A percentile compares a stretch with the other conserved stretches of the same genome.
These are phyloP conservation scores for Paraleonurus japonicus DNA, from an alignment of 257 asterid genomes.

Conservation along the genomic window DNA sequence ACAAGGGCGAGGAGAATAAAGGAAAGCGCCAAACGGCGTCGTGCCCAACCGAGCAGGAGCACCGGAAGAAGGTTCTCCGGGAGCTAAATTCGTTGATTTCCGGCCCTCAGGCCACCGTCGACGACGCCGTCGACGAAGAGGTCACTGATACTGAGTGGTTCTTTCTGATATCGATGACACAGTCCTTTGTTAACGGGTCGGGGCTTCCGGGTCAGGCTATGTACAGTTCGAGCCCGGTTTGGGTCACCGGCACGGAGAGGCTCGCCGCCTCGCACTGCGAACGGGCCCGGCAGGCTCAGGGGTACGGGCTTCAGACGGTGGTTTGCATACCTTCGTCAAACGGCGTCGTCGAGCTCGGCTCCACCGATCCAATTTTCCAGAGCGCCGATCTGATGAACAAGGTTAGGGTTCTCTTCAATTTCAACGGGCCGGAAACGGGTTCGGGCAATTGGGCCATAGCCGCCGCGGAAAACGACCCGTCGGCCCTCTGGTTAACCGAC, in stretches of 20 bases:
- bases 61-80: conserved; percentile 70
- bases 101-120: conserved; percentile 38
- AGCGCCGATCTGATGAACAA: conserved; percentile 73
- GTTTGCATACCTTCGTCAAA: conserved; percentile 71
- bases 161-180: conserved; percentile 82
- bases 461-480: conserved; percentile 53
- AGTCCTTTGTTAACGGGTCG: conserved; percentile 55
- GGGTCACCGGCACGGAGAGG: conserved; percentile 64
- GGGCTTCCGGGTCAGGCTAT: conserved; percentile 92
- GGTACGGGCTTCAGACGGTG: conserved; percentile 67
- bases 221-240: conserved; percentile 56
- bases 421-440: conserved; percentile 44
- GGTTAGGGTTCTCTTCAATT: conserved; percentile 65
- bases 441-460: conserved; percentile 57
- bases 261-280: conserved; percentile 56
- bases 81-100: conserved; percentile 72
- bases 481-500: conserved; percentile 64
- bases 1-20: conserved; percentile 66
- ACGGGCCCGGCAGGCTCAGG: conserved; percentile 70
- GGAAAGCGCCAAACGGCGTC: conserved; percentile 40
- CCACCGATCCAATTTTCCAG: conserved; percentile 65
- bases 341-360: conserved; percentile 92
- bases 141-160: conserved; percentile 94
- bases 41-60: conserved; percentile 60
- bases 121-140: conserved; percentile 73